phyloP scores from a whole-genome alignment of 78 protist species.

The Planoprotostelium fungivorum region DNA sequence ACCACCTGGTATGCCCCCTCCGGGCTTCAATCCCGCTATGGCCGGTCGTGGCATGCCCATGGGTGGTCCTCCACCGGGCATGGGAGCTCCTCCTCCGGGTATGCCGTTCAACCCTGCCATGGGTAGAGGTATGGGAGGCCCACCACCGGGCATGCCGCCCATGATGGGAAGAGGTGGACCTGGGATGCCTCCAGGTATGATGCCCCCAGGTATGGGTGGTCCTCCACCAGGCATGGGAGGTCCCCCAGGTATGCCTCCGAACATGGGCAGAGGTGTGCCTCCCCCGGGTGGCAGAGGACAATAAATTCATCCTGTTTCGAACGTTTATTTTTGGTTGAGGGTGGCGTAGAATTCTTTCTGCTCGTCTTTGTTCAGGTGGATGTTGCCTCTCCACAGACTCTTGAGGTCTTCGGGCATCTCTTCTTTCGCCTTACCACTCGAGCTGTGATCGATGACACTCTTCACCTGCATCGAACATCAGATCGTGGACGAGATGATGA shows the following conservation, averaged over 20 bases:
- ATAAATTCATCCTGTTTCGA: no score
- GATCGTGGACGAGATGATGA: no score
- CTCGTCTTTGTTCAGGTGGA: no score
- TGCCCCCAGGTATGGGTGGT: conserved; percentile 29
- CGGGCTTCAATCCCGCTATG: background rate
- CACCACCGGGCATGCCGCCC: conserved; percentile 16
- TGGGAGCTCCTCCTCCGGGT: conserved; percentile 1
- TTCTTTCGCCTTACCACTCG: no score
- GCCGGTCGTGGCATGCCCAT: background rate
- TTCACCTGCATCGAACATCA: no score
- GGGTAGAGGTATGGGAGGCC: background rate
- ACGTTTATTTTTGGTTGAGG: no score
- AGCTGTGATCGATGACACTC: no score
- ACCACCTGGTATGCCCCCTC: background rate
- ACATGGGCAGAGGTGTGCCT: background rate
- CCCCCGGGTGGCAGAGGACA: background rate
- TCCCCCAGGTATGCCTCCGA: conserved; percentile 41
- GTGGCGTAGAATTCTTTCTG: no score
- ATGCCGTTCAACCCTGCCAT: conserved; percentile 6
- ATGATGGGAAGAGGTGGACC: conserved; percentile 7
- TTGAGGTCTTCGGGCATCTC: no score
- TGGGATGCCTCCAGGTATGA: conserved; percentile 1
- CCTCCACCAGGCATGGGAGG: conserved; percentile 13
- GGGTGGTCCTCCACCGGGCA: background rate
- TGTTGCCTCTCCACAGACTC: no score